Evolutionary conservation across 495 filamentous ascomycete genomes (phyloP).

Genomic region (Xylaria telfairii): DNA sequence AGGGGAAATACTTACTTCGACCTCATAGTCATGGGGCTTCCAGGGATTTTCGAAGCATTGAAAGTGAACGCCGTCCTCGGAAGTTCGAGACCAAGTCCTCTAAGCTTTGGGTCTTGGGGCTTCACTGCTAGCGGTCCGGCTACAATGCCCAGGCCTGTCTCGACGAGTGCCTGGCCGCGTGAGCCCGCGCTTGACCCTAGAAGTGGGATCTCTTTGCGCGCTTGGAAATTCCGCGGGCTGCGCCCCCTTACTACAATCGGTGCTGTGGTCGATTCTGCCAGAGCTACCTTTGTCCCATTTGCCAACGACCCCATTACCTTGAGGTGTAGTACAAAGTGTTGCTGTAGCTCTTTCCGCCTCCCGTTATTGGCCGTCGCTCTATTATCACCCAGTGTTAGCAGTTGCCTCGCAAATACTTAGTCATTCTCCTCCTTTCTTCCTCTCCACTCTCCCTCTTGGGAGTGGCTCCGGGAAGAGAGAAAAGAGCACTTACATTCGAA

Average conservation of each 20-base stretch:
- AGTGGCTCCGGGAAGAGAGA: background rate
- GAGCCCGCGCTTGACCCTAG: conserved; percentile 73
- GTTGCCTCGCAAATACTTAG: background rate
- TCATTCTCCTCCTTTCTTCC: background rate
- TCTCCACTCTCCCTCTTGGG: background rate
- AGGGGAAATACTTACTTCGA: conserved; percentile 52
- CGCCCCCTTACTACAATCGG: conserved; percentile 80
- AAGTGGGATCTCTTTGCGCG: conserved; percentile 76
- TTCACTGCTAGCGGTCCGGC: conserved; percentile 56
- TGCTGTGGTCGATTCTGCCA: conserved; percentile 74
- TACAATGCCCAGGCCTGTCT: conserved; percentile 54
- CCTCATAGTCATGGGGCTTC: conserved; percentile 59
- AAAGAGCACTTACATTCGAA: conserved; percentile 66
- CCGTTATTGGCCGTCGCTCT: conserved; percentile 72
- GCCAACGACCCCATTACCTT: conserved; percentile 75
- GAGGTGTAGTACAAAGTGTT: conserved; percentile 79
- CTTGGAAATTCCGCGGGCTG: conserved; percentile 81
- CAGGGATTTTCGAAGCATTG: conserved; percentile 58
- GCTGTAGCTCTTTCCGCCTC: conserved; percentile 78
- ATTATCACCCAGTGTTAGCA: conserved; percentile 13
- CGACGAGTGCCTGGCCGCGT: conserved; percentile 59
- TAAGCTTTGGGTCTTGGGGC: conserved; percentile 54
- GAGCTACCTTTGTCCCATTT: conserved; percentile 69
- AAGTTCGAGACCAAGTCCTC: conserved; percentile 54
- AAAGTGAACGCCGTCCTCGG: conserved; percentile 61